These are phyloP conservation scores for Sclerotinia trifoliorum DNA, from an alignment of 2,329 filamentous ascomycete genomes.

Conservation along the genomic window DNA sequence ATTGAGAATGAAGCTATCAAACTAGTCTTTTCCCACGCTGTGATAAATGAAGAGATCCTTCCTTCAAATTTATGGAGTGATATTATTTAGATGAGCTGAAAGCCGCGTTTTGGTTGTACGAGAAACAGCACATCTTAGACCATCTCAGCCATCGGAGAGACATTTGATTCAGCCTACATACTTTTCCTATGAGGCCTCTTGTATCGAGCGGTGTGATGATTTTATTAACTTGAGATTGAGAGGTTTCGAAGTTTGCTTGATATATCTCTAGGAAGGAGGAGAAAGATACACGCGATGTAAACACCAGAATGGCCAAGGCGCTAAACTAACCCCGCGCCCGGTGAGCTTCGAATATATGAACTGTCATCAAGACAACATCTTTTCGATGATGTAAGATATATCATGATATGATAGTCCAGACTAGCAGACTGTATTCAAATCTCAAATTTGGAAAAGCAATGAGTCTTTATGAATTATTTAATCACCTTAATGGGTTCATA, in stretches of 20 bases:
- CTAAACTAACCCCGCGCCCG: conserved; percentile 3
- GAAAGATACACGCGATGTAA: background rate
- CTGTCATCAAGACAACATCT: background rate
- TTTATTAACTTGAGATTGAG: background rate
- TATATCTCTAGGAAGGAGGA: background rate
- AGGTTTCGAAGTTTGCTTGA: background rate
- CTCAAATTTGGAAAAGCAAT: background rate
- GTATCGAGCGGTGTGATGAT: background rate
- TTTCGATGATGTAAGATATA: background rate
- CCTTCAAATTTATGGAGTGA: background rate
- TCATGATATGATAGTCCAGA: background rate
- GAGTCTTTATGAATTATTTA: too few species aligned
- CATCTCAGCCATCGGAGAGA: background rate
- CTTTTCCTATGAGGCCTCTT: background rate
- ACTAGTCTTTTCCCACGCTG: background rate
- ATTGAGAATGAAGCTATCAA: background rate
- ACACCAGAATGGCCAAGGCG: background rate
- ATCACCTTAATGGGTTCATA: too few species aligned
- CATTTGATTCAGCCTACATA: background rate
- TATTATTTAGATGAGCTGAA: background rate
- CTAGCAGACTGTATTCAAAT: background rate
- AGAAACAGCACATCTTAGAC: background rate
- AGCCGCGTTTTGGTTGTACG: background rate
- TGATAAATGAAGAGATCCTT: background rate
- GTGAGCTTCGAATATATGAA: background rate